A percentile compares a stretch with the other conserved stretches of the same genome.
Evolutionary conservation across 768 basidiomycete species (phyloP).

Genomic region (Russula emetica): DNA sequence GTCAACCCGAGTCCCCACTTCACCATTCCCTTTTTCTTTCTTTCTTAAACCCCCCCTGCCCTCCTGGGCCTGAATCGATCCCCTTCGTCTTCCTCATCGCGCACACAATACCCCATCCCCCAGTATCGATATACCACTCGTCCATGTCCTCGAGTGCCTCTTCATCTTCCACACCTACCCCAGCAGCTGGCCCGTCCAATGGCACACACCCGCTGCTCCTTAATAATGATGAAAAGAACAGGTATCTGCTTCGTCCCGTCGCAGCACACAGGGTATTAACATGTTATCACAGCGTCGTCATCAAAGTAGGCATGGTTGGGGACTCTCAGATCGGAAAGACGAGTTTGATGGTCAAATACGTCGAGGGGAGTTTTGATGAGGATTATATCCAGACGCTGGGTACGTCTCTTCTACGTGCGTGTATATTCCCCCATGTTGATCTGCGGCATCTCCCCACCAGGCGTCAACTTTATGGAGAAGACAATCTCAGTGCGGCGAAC

Average conservation of each 20-base stretch:
- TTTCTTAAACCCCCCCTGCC: conserved; percentile 8
- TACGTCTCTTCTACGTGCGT: conserved; percentile 37
- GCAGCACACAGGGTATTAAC: background rate
- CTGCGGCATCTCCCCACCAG: conserved; percentile 35
- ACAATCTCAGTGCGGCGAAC: conserved; percentile 97
- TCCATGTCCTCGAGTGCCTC: conserved; percentile 35
- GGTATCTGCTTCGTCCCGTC: conserved; percentile 36
- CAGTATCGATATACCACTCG: background rate
- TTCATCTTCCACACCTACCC: conserved; percentile 46
- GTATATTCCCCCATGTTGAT: conserved; percentile 8
- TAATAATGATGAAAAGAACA: conserved; percentile 74
- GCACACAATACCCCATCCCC: conserved; percentile 27
- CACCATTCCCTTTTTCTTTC: conserved; percentile 10
- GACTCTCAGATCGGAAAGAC: conserved; percentile 99
- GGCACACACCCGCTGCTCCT: conserved; percentile 51
- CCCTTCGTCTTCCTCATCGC: conserved; percentile 14
- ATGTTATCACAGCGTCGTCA: conserved; percentile 64
- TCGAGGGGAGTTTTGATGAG: conserved; percentile 97
- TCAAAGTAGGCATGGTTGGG: conserved; percentile 99
- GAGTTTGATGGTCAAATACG: conserved; percentile 99
- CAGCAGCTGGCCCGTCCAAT: conserved; percentile 43
- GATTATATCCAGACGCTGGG: conserved; percentile 99
- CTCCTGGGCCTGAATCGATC: conserved; percentile 5
- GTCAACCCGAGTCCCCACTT: background rate
- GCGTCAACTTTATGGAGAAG: conserved; percentile 99